phyloP scores from a whole-genome alignment of 176 grass and related monocot genomes.

The Luzula sylvatica region DNA sequence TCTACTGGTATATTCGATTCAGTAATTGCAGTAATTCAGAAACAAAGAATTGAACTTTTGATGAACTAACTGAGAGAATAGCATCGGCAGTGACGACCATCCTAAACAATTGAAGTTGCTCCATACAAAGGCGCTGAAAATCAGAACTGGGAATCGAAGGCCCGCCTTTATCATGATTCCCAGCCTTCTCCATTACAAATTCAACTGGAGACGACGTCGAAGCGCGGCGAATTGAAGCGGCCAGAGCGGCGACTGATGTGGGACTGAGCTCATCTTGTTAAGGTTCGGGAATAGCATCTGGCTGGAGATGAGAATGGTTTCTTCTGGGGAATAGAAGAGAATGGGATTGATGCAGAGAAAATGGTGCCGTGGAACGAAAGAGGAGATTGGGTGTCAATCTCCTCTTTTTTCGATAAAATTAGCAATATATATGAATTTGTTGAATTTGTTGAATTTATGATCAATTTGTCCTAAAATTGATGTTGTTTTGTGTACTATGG shows the following conservation, averaged over 20 bases:
- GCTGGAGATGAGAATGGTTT: not conserved
- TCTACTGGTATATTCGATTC: not conserved
- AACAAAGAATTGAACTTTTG: not conserved
- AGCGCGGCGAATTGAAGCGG: conserved; percentile 37
- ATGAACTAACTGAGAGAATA: conserved; percentile 37
- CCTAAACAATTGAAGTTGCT: conserved; percentile 69
- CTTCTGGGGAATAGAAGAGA: not conserved
- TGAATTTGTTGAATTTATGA: no score
- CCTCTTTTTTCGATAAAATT: no score
- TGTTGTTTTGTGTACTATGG: no score
- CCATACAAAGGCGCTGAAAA: conserved; percentile 46
- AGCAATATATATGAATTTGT: no score
- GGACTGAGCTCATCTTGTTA: conserved; percentile 25
- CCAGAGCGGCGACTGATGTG: conserved; percentile 39
- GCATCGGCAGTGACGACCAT: conserved; percentile 35
- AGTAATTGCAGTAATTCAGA: not conserved
- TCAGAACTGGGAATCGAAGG: conserved; percentile 43
- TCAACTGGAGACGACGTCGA: conserved; percentile 41
- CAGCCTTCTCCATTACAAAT: conserved; percentile 28
- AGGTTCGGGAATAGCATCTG: conserved; percentile 14
- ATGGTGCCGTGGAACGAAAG: not conserved
- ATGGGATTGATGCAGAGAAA: conserved; percentile 6
- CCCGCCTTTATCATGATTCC: conserved; percentile 8
- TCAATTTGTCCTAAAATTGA: no score
- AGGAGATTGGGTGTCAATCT: no score